These are phyloP conservation scores for Solanum lycopersicoides DNA, from an alignment of 257 asterid species.

Conservation along the genomic window DNA sequence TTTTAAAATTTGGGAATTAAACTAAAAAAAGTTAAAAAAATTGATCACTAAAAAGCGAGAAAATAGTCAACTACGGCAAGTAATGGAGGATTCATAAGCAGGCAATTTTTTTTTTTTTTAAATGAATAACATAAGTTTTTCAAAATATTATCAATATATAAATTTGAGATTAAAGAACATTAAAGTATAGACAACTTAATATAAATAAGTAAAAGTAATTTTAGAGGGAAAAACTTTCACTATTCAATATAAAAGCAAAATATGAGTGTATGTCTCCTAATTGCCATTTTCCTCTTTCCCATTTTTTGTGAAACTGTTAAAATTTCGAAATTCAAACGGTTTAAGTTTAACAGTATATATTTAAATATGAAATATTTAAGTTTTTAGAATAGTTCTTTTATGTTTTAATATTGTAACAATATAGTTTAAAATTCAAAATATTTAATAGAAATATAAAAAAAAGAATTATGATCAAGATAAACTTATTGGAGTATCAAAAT, in stretches of 20 bases:
- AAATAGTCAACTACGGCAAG: neutral
- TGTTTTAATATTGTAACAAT: neutral
- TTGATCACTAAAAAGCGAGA: neutral
- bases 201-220: neutral
- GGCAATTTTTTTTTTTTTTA: neutral
- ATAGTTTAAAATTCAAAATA: neutral
- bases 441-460: neutral
- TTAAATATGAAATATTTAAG: neutral
- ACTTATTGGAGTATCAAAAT: neutral
- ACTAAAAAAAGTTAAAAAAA: too few relatives aligned
- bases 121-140: neutral
- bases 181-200: neutral
- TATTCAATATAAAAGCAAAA: neutral
- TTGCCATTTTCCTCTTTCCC: neutral
- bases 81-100: neutral
- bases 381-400: neutral
- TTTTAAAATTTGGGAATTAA: neutral
- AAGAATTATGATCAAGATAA: neutral
- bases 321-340: too few relatives aligned
- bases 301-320: neutral
- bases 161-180: neutral
- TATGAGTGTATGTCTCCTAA: neutral
- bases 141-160: neutral
- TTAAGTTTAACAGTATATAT: too few relatives aligned
- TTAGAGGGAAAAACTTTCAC: neutral